phyloP scores from a whole-genome alignment of 2,329 filamentous ascomycete genomes.

The Cytospora mali region DNA sequence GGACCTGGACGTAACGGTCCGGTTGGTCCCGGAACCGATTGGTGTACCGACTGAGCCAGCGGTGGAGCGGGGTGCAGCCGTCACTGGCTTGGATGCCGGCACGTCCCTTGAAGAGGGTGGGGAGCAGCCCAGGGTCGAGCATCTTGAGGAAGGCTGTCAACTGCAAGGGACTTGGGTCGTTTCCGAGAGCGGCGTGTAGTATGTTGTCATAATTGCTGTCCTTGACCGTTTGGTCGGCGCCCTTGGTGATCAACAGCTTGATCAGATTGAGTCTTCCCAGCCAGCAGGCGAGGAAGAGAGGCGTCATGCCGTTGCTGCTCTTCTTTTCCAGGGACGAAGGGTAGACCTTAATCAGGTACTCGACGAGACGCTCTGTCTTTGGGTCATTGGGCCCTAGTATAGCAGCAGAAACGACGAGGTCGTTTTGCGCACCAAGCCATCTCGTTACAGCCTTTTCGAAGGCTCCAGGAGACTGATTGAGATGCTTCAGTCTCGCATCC shows the following conservation, averaged over 20 bases:
- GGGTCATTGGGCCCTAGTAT: constrained; percentile 49
- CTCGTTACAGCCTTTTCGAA: constrained; percentile 64
- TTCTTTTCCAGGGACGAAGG: constrained; percentile 67
- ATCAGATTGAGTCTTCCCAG: constrained; percentile 57
- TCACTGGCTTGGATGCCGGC: constrained; percentile 49
- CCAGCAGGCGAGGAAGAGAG: constrained; percentile 67
- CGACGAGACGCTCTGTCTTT: constrained; percentile 57
- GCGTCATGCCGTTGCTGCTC: constrained; percentile 61
- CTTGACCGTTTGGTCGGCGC: constrained; percentile 69
- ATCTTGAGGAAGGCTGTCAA: constrained; percentile 57
- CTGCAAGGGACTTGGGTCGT: constrained; percentile 38
- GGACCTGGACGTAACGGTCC: constrained; percentile 40
- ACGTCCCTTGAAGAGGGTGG: constrained; percentile 61
- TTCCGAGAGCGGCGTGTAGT: constrained; percentile 59
- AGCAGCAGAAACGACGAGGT: constrained; percentile 68
- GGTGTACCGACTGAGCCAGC: constrained; percentile 49
- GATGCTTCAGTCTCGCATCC: constrained; percentile 63
- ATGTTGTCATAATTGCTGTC: constrained; percentile 67
- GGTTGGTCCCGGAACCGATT: neutral
- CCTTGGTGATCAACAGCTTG: constrained; percentile 65
- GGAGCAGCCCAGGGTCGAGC: constrained; percentile 59
- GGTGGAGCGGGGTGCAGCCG: constrained; percentile 66
- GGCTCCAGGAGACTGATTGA: constrained; percentile 62
- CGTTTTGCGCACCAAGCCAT: constrained; percentile 63
- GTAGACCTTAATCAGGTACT: constrained; percentile 65